Conservation (phyloP, 768 basidiomycete species). For the Suillus spraguei region DNA sequence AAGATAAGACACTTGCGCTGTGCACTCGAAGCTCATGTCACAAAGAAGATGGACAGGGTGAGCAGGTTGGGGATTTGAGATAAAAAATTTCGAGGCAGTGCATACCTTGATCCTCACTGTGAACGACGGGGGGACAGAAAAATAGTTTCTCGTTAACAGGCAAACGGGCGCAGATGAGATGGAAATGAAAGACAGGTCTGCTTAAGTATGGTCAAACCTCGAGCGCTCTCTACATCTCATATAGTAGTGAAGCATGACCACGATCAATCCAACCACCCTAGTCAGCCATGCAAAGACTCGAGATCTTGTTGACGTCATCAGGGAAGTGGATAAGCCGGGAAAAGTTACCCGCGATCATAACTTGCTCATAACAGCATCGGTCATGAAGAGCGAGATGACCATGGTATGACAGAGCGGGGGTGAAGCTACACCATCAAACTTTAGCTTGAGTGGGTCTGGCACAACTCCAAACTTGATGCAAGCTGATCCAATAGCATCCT, state of each 20-base stretch:
- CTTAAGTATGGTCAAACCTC: not conserved
- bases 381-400: not conserved
- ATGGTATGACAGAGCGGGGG: not conserved
- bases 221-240: not conserved
- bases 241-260: not conserved
- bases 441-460: not conserved
- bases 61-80: no score
- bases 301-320: not conserved
- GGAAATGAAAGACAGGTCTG: not conserved
- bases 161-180: not conserved
- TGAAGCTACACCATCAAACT: not conserved
- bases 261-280: not conserved
- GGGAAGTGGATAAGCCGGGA: not conserved
- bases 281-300: not conserved
- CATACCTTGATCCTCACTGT: not conserved
- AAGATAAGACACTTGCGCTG: not conserved
- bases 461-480: not conserved
- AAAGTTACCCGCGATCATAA: not conserved
- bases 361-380: not conserved
- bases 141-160: not conserved
- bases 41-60: not conserved
- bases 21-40: not conserved
- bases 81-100: not conserved
- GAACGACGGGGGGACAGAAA: not conserved
- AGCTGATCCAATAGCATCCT: not conserved